Evolutionary conservation across 139 green algal genomes (phyloP).

Genomic region (Gonium pectorale): DNA sequence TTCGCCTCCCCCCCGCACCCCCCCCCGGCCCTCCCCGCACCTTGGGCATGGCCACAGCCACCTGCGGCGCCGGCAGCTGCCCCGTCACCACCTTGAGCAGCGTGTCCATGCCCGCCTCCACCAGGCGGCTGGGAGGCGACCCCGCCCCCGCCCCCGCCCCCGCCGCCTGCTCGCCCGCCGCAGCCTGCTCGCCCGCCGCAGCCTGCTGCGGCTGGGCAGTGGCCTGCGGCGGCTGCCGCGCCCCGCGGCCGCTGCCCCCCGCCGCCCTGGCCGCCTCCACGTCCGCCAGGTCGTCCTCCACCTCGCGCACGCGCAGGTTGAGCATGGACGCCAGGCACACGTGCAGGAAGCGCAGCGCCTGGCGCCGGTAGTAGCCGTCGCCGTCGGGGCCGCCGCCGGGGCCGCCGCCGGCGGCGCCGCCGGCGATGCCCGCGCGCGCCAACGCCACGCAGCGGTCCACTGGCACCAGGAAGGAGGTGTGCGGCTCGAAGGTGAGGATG

Average conservation of each 20-base stretch:
- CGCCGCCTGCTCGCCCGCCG: background rate
- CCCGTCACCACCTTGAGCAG: slow-evolving; percentile 30
- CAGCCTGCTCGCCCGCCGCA: background rate
- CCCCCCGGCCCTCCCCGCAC: background rate
- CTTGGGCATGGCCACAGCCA: slow-evolving; percentile 30
- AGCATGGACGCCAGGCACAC: slow-evolving; percentile 84
- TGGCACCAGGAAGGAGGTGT: slow-evolving; percentile 93
- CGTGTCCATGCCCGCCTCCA: slow-evolving; percentile 23
- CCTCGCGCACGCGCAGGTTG: slow-evolving; percentile 76
- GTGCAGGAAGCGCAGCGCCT: slow-evolving; percentile 87
- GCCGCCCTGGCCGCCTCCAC: slow-evolving; percentile 22
- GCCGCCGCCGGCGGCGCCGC: background rate
- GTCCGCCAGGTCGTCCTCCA: slow-evolving; percentile 13
- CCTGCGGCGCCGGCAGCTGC: slow-evolving; percentile 29
- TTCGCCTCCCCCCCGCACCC: too few species aligned
- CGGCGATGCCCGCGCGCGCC: slow-evolving; percentile 28
- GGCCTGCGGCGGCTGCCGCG: background rate
- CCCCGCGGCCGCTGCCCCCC: background rate
- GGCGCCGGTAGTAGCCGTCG: slow-evolving; percentile 61
- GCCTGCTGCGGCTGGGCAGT: background rate
- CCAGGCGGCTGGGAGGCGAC: too few species aligned
- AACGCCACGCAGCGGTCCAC: slow-evolving; percentile 86
- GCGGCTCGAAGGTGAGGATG: slow-evolving; percentile 94
- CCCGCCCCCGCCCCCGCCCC: too few species aligned
- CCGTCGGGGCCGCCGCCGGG: background rate